Evolutionary conservation across 2,329 filamentous ascomycete genomes (phyloP).

Genomic region (Aulographum hederae): DNA sequence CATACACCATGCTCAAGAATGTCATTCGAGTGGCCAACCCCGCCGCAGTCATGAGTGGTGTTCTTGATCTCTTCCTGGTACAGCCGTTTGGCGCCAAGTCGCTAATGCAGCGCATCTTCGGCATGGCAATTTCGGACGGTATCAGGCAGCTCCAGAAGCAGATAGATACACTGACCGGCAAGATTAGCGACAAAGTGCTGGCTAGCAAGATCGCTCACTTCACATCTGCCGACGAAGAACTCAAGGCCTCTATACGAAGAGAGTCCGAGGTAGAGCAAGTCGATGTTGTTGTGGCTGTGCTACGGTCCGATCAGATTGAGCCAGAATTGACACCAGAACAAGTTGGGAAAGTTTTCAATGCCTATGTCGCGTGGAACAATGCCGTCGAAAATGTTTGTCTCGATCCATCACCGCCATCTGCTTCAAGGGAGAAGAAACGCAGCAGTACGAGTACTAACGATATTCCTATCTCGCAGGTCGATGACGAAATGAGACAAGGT

Average conservation of each 20-base stretch:
- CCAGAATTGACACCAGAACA: slow-evolving; percentile 57
- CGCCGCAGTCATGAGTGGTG: slow-evolving; percentile 88
- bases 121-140: slow-evolving; percentile 76
- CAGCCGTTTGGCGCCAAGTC: slow-evolving; percentile 86
- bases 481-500: slow-evolving; percentile 74
- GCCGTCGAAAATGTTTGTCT: slow-evolving; percentile 58
- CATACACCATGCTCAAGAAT: slow-evolving; percentile 87
- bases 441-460: neutral
- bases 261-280: slow-evolving; percentile 59
- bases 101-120: slow-evolving; percentile 85
- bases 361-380: slow-evolving; percentile 89
- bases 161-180: slow-evolving; percentile 51
- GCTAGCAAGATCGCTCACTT: slow-evolving; percentile 70
- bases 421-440: too few species aligned
- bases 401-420: neutral
- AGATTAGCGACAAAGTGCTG: slow-evolving; percentile 66
- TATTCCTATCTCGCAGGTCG: slow-evolving; percentile 35
- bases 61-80: slow-evolving; percentile 86
- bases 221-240: slow-evolving; percentile 51
- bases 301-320: slow-evolving; percentile 59
- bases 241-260: slow-evolving; percentile 55
- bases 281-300: slow-evolving; percentile 70
- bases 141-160: slow-evolving; percentile 73
- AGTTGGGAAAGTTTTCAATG: slow-evolving; percentile 74
- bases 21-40: slow-evolving; percentile 94